Base-by-base conservation (phyloP, 2,329 filamentous ascomycete genomes). In the Diaporthe longicolla region DNA sequence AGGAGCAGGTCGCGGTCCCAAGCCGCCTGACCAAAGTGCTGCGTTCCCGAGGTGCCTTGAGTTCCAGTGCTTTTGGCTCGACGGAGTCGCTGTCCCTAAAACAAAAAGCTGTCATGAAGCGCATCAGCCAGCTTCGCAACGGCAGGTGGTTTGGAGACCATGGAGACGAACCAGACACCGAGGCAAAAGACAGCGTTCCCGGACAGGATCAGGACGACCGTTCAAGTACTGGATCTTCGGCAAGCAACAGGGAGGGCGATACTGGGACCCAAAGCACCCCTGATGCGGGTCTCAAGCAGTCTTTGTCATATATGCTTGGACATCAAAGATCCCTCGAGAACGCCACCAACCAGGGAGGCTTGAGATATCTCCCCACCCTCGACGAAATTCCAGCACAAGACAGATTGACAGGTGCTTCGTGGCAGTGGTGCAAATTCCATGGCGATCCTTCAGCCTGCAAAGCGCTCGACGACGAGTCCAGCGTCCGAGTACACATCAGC, bases 351-450 rank as follows among this genome's bases (percentile, higher is more conserved):
- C 37, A 24, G 17, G 55, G 35, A 29, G 26, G n/a, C 17, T 19
- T 21, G 70, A 55, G 57, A 54, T 71, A 63, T 35, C 70, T 71
- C 10, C 70, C 70, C 35, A 40, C 70, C 26, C 24, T 40, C 21
- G 45, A 71, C 45, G 70, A 71, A n/a, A 71, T 71, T 43, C 70
- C 57, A 24, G 24, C 69, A 10, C 70, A 63, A 29, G 57, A 71
- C 29, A 32, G 32, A n/a, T 15, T 71, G 21, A 54, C 70, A 26
- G 43, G 63, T 13, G 63, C 29, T 9, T 3, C 5, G 19, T 71
- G 57, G 55, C 15, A 63, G 26, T 65, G 70, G 70, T 71, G 70
- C 45, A 71, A 65, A 19, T 71, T 63, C 21, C 70, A 71, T 32
- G 70, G 70, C 24, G 57, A 71, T 26, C 55, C 43, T 13, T 50